Base-by-base conservation (phyloP, 2,329 filamentous ascomycete genomes). In the Exophiala phaeomuriformis region DNA sequence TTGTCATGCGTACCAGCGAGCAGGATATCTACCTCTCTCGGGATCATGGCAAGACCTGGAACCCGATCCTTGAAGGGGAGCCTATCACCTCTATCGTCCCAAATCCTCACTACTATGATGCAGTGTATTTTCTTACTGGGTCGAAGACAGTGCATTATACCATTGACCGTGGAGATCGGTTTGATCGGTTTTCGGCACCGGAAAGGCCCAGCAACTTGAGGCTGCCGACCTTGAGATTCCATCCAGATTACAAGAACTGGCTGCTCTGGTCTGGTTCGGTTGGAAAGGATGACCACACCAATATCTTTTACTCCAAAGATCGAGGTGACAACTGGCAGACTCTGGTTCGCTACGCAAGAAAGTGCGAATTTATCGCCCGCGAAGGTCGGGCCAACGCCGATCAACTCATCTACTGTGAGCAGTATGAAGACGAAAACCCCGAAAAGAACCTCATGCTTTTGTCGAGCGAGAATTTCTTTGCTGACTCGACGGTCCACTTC, bases 31-130 rank as follows among this genome's bases (percentile, higher is more conserved):
- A 78, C 69, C 77, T 94, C 51, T 87, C 88, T 0, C 80, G 83
- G 50, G 83, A 98, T 66, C 91, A 96, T 65, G 93, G 93, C 64
- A 95, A 95, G 72, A 83, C 72, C 1, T 98, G 93, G 91, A 74
- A 82, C 28, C 74, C 77, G 49, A 83, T 84, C 42, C 77, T 94
- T 2, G 76, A 86, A 53, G 81, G 82, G 32, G 82, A 90, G 61
- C 75, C 82, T 2, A 81, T 97, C 52, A 73, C 78, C 42, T 76
- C 73, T 19, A 88, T 98, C 60, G 79, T 85, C 52, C 86, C 86
- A 28, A 89, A 98, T 66, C 77, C 77, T 45, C 86, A 90, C 70
- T 85, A 88, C 69, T 89, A 87, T 64, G 89, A 96, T 65, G 79
- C 84, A 39, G 86, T 93, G 30, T 98, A 88, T 69, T 90, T 98